Evolutionary conservation across 352 stramenopile species (phyloP).

Genomic region (Globisporangium cylindrosporum): DNA sequence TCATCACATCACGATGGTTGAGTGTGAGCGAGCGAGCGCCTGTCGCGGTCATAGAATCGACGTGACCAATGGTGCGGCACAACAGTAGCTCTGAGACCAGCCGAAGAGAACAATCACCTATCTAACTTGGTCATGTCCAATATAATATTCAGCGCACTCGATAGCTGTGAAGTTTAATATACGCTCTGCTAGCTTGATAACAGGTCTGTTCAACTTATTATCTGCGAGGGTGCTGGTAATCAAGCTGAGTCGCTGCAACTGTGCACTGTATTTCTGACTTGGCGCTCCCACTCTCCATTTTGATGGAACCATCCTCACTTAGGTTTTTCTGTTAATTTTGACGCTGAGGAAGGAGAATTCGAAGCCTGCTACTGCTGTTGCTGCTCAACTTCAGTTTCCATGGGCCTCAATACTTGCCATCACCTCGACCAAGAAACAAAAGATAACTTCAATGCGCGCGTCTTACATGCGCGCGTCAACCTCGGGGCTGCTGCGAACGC

Average conservation of each 20-base stretch:
- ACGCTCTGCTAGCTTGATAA: not conserved
- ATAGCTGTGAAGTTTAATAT: not conserved
- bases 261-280: not conserved
- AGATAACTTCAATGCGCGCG: not conserved
- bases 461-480: not conserved
- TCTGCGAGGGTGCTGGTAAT: not conserved
- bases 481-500: not conserved
- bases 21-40: not conserved
- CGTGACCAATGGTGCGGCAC: not conserved
- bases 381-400: not conserved
- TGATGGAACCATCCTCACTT: not conserved
- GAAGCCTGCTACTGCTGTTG: not conserved
- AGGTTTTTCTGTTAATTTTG: not conserved
- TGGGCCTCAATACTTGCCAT: too few relatives aligned
- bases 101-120: not conserved
- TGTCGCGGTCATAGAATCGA: not conserved
- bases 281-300: not conserved
- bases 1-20: not conserved
- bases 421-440: not conserved
- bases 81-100: not conserved
- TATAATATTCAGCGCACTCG: not conserved
- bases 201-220: not conserved
- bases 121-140: not conserved
- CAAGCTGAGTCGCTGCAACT: not conserved
- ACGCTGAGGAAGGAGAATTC: not conserved